A percentile compares a stretch with the other conserved stretches of the same genome.
phyloP scores from a whole-genome alignment of 345 rosid species.

The Brassica nigra region DNA sequence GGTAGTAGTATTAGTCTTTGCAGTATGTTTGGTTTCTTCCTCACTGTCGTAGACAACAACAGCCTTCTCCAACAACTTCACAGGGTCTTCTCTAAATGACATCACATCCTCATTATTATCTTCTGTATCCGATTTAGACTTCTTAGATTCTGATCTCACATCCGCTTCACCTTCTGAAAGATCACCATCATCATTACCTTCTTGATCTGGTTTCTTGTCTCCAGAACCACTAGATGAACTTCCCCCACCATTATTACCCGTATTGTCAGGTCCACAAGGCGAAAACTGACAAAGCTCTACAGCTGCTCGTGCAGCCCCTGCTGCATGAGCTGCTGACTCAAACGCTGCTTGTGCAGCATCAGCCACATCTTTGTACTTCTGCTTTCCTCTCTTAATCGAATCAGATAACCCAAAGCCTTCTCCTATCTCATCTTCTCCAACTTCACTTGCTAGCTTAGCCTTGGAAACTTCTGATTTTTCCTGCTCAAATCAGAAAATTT shows the following conservation, averaged over 20 bases:
- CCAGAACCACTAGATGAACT: not conserved
- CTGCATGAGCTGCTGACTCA: slow-evolving; percentile 82
- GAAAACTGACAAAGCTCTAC: slow-evolving; percentile 80
- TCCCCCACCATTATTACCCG: not conserved
- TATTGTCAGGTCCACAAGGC: slow-evolving; percentile 48
- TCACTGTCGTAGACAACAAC: slow-evolving; percentile 56
- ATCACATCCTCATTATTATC: slow-evolving; percentile 29
- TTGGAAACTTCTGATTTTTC: slow-evolving; percentile 32
- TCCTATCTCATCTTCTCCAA: slow-evolving; percentile 23
- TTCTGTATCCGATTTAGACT: slow-evolving; percentile 45
- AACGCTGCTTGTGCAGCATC: slow-evolving; percentile 97
- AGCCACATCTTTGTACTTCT: slow-evolving; percentile 78
- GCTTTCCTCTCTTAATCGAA: slow-evolving; percentile 40
- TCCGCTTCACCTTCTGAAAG: slow-evolving; percentile 29
- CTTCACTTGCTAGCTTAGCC: slow-evolving; percentile 25
- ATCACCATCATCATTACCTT: slow-evolving; percentile 18
- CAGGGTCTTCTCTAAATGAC: slow-evolving; percentile 53
- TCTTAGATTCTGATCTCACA: slow-evolving; percentile 39
- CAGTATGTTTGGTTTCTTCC: slow-evolving; percentile 35
- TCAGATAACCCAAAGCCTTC: slow-evolving; percentile 36
- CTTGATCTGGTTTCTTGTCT: slow-evolving; percentile 18
- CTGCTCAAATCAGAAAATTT: slow-evolving; percentile 40
- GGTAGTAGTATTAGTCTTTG: slow-evolving; percentile 12
- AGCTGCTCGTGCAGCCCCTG: slow-evolving; percentile 90
- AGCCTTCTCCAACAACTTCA: slow-evolving; percentile 62